A percentile compares a stretch with the other conserved stretches of the same genome.
These are phyloP conservation scores for Nephromyces sp. DNA, from an alignment of 169 alveolate species.

Conservation along the genomic window DNA sequence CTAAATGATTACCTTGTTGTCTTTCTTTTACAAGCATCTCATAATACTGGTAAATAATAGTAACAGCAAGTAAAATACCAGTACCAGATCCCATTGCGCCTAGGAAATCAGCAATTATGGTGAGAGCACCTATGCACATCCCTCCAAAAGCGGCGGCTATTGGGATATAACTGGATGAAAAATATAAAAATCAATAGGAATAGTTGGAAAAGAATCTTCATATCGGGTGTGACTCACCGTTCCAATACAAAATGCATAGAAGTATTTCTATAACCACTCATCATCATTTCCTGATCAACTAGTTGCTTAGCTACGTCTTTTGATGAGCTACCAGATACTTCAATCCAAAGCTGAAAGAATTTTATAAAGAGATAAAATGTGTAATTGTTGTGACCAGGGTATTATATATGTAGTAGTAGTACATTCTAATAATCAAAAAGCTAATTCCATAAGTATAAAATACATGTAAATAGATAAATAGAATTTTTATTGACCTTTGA, in stretches of 20 bases:
- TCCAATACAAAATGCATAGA: conserved; percentile 54
- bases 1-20: conserved; percentile 75
- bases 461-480: no score
- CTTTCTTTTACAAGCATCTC: conserved; percentile 92
- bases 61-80: conserved; percentile 90
- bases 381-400: no score
- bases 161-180: conserved; percentile 83
- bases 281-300: conserved; percentile 90
- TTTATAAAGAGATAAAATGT: no score
- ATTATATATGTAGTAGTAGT: no score
- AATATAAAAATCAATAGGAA: not conserved
- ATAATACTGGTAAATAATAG: conserved; percentile 96
- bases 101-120: conserved; percentile 96
- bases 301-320: conserved; percentile 98
- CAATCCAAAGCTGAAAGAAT: conserved; percentile 90
- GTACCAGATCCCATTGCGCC: conserved; percentile 99
- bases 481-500: conserved; percentile 81
- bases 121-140: conserved; percentile 97
- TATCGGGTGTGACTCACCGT: not conserved
- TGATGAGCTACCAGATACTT: conserved; percentile 96
- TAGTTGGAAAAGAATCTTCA: not conserved
- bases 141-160: conserved; percentile 99
- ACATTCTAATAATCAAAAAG: no score
- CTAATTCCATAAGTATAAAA: no score
- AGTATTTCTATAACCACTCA: conserved; percentile 80